Evolutionary conservation across 1,284 basidiomycete genomes (phyloP).

Genomic region (Vanrija sp.): DNA sequence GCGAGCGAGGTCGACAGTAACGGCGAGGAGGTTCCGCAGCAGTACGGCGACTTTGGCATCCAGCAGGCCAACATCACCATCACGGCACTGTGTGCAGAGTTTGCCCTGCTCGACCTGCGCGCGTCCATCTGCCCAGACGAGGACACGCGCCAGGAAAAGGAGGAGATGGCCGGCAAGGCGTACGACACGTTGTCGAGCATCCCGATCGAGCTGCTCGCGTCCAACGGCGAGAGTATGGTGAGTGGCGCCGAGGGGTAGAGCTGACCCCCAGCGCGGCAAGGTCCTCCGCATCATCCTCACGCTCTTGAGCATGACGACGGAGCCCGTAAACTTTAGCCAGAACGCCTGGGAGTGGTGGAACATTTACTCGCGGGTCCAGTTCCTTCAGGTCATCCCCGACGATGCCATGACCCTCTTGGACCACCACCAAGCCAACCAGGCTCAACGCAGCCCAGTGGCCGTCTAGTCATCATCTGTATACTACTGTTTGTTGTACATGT

Average conservation of each 20-base stretch:
- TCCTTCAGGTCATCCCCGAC: conserved; percentile 31
- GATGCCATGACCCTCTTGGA: conserved; percentile 7
- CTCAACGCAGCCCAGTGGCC: neutral
- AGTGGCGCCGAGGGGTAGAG: conserved; percentile 1
- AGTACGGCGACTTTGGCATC: conserved; percentile 18
- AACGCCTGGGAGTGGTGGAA: conserved; percentile 39
- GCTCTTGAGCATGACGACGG: conserved; percentile 21
- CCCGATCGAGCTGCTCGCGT: conserved; percentile 29
- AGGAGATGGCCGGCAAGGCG: conserved; percentile 24
- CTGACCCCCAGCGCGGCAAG: conserved; percentile 25
- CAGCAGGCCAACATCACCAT: conserved; percentile 32
- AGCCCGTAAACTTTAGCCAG: conserved; percentile 22
- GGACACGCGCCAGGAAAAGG: conserved; percentile 22
- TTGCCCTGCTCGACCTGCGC: conserved; percentile 29
- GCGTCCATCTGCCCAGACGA: conserved; percentile 20
- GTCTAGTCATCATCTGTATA: neutral
- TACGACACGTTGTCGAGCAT: conserved; percentile 24
- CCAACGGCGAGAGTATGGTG: conserved; percentile 37
- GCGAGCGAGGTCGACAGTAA: conserved; percentile 6
- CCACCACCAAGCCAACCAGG: neutral
- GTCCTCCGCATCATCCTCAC: conserved; percentile 32
- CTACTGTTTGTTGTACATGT: neutral
- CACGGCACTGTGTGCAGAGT: conserved; percentile 27
- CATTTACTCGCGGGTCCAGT: conserved; percentile 37
- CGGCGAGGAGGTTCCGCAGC: conserved; percentile 5